Conservation (phyloP, 192 early-diverging fungal genomes). For the Glomus cerebriforme region DNA sequence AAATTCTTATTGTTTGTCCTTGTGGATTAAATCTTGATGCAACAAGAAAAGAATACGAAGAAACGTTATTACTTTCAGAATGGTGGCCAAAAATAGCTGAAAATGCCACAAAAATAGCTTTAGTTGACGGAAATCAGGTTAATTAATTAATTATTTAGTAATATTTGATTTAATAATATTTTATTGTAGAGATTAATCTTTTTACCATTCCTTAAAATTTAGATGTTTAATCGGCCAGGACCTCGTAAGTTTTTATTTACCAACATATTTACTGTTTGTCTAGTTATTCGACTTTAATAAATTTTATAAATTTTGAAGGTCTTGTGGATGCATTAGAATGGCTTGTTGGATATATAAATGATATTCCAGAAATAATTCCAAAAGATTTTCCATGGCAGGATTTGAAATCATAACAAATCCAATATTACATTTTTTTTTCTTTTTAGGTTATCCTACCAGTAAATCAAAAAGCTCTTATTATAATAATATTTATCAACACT, state of each 20-base stretch:
- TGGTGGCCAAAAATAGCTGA: conserved; percentile 40
- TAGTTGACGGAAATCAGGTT: conserved; percentile 55
- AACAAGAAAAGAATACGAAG: conserved; percentile 44
- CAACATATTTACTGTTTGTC: too few species aligned
- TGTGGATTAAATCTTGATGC: conserved; percentile 52
- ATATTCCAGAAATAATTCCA: conserved; percentile 48
- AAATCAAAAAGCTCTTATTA: too few species aligned
- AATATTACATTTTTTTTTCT: background rate
- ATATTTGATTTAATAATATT: too few species aligned
- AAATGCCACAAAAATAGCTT: conserved; percentile 40
- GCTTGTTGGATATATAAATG: conserved; percentile 47
- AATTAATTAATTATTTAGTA: too few species aligned
- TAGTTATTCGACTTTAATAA: background rate
- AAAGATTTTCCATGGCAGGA: conserved; percentile 47
- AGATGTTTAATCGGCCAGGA: conserved; percentile 58
- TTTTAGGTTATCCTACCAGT: too few species aligned
- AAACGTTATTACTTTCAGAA: conserved; percentile 36
- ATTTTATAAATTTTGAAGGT: conserved; percentile 33
- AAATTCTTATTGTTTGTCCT: conserved; percentile 50
- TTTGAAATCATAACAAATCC: conserved; percentile 28
- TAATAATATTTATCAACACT: too few species aligned
- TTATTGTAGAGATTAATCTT: background rate
- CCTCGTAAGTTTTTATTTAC: conserved; percentile 38
- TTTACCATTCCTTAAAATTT: background rate
- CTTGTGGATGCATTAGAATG: conserved; percentile 47